phyloP scores from a whole-genome alignment of 2,329 filamentous ascomycete species.

The Penicillium sp. region DNA sequence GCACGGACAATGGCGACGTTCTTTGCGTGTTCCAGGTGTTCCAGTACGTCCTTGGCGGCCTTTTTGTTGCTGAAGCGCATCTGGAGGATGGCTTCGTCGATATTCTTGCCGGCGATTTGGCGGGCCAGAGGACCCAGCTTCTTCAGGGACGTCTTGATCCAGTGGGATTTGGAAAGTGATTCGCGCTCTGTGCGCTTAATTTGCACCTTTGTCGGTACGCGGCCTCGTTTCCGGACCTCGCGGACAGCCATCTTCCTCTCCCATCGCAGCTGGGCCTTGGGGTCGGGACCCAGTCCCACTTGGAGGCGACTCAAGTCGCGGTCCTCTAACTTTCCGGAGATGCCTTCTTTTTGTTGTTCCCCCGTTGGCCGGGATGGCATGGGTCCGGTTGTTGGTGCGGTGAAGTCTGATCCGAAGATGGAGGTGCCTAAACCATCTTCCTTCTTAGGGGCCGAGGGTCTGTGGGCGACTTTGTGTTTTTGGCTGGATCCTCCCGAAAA shows the following conservation, averaged over 20 bases:
- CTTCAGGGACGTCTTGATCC: constrained; percentile 83
- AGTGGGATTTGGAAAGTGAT: constrained; percentile 62
- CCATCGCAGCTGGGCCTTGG: constrained; percentile 69
- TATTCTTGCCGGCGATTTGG: constrained; percentile 89
- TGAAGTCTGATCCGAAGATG: constrained; percentile 44
- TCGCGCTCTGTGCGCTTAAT: constrained; percentile 67
- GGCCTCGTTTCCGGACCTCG: constrained; percentile 66
- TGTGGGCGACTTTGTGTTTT: constrained; percentile 33
- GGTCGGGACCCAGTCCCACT: constrained; percentile 71
- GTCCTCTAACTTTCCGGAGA: constrained; percentile 26
- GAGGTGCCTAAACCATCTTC: constrained; percentile 39
- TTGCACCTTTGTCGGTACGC: constrained; percentile 64
- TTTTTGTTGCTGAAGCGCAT: constrained; percentile 97
- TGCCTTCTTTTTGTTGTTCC: constrained; percentile 13
- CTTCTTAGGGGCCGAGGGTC: constrained; percentile 32
- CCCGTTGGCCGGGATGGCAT: constrained; percentile 27
- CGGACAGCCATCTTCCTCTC: constrained; percentile 82
- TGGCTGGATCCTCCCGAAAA: constrained; percentile 30
- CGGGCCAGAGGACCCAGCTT: constrained; percentile 83
- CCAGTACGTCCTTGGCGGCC: constrained; percentile 74
- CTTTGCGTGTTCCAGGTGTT: constrained; percentile 76
- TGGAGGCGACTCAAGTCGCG: constrained; percentile 58
- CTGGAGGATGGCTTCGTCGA: constrained; percentile 90
- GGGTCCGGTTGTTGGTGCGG: constrained; percentile 26
- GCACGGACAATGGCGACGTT: constrained; percentile 76